phyloP scores from a whole-genome alignment of 441 rosid species.

The Monsonia emarginata region DNA sequence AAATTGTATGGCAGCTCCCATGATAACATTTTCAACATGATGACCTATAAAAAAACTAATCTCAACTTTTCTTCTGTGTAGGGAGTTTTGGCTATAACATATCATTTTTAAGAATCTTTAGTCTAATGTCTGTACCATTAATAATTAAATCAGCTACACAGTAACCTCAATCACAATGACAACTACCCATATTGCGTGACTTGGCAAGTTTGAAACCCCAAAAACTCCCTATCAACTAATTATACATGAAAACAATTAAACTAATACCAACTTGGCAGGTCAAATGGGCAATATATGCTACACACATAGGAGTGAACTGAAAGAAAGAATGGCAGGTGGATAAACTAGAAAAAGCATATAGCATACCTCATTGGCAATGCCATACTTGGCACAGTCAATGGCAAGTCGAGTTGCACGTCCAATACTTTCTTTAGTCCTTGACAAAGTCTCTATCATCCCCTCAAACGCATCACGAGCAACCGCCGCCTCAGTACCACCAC shows the following conservation, averaged over 20 bases:
- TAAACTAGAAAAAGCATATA: background rate
- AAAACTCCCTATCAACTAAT: background rate
- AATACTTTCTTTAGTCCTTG: constrained; percentile 95
- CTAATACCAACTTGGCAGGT: background rate
- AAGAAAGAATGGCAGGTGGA: background rate
- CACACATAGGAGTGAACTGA: background rate
- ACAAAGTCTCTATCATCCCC: constrained; percentile 98
- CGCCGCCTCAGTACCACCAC: constrained; percentile 94
- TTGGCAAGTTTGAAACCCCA: background rate
- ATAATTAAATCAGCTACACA: no score
- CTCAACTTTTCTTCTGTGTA: background rate
- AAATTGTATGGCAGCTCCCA: background rate
- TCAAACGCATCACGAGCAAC: constrained; percentile 99
- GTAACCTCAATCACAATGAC: no score
- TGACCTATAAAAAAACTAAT: background rate
- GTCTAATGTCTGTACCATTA: background rate
- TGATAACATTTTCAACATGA: background rate
- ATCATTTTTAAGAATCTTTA: background rate
- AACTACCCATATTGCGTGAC: background rate
- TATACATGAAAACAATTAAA: background rate
- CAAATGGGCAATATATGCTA: background rate
- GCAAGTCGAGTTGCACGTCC: constrained; percentile 99
- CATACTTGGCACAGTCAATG: constrained; percentile 94
- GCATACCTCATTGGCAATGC: constrained; percentile 89
- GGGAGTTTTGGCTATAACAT: background rate